Evolutionary conservation across 108 stramenopile species (phyloP).

Genomic region (Cyclotella choctawhatcheeana): DNA sequence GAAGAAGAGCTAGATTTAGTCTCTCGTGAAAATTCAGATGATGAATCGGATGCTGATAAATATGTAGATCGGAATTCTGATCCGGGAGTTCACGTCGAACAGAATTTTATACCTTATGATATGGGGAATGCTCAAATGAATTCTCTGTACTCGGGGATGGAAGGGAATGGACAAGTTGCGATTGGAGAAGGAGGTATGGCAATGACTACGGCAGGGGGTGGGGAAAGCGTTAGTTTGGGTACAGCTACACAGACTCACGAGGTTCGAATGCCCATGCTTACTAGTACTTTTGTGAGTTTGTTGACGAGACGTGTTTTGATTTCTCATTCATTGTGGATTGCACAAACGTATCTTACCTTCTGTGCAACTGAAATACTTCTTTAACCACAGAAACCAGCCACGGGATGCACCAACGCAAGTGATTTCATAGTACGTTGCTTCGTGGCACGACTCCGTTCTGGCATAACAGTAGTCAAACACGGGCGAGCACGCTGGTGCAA

Average conservation of each 20-base stretch:
- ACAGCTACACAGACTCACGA: conserved; percentile 90
- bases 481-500: conserved; percentile 90
- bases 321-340: background rate
- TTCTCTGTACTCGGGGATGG: conserved; percentile 3
- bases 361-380: no score
- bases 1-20: background rate
- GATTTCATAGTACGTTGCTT: conserved; percentile 94
- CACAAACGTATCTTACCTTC: no score
- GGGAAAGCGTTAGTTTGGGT: conserved; percentile 60
- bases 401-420: conserved; percentile 91
- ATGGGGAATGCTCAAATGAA: conserved; percentile 1
- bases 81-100: conserved; percentile 35
- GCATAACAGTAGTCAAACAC: conserved; percentile 91
- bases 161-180: background rate
- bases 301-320: background rate
- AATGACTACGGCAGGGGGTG: conserved; percentile 24
- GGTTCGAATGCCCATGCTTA: conserved; percentile 88
- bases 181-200: no score
- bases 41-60: conserved; percentile 28
- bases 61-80: conserved; percentile 48
- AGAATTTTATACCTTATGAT: conserved; percentile 17
- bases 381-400: conserved; percentile 68
- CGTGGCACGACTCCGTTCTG: conserved; percentile 80
- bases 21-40: conserved; percentile 24
- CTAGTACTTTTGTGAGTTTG: conserved; percentile 66